Evolutionary conservation across 2,329 filamentous ascomycete genomes (phyloP).

Genomic region (Stagonosporopsis vannaccii): DNA sequence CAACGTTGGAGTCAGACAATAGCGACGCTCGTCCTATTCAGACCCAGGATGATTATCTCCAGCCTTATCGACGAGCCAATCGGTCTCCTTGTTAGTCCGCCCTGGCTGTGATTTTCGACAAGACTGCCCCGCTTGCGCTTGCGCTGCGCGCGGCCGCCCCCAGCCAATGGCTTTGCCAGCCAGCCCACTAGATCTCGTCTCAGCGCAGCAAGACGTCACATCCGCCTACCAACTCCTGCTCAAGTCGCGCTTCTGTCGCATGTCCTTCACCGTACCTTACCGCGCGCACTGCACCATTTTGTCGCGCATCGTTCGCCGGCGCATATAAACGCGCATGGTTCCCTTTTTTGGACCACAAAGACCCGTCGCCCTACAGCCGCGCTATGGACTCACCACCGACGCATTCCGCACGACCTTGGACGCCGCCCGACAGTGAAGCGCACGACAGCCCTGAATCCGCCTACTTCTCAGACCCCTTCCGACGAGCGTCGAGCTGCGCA

Average conservation of each 20-base stretch:
- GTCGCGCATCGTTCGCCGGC: conserved; percentile 7
- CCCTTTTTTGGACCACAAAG: conserved; percentile 16
- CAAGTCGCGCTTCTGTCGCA: conserved; percentile 17
- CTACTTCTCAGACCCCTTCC: conserved; percentile 33
- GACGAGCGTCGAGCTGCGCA: conserved; percentile 20
- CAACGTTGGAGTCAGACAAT: conserved; percentile 13
- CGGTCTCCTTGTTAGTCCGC: conserved; percentile 12
- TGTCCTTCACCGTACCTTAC: conserved; percentile 2
- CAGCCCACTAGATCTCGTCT: conserved; percentile 6
- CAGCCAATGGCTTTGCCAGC: conserved; percentile 3
- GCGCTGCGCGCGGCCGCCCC: background rate
- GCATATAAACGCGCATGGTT: conserved; percentile 15
- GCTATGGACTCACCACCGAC: conserved; percentile 32
- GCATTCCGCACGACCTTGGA: conserved; percentile 37
- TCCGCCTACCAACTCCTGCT: conserved; percentile 7
- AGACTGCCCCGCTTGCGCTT: conserved; percentile 9
- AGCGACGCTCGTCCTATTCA: conserved; percentile 20
- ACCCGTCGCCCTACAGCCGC: conserved; percentile 20
- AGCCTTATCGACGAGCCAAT: conserved; percentile 15
- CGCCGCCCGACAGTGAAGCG: conserved; percentile 39
- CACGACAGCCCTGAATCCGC: conserved; percentile 23
- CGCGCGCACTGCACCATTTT: conserved; percentile 9
- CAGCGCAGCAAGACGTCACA: conserved; percentile 22
- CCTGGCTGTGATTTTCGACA: conserved; percentile 14
- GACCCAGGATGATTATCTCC: conserved; percentile 9